These are phyloP conservation scores for Nothophytophthora sp. DNA, from an alignment of 352 stramenopile genomes.

Conservation along the genomic window DNA sequence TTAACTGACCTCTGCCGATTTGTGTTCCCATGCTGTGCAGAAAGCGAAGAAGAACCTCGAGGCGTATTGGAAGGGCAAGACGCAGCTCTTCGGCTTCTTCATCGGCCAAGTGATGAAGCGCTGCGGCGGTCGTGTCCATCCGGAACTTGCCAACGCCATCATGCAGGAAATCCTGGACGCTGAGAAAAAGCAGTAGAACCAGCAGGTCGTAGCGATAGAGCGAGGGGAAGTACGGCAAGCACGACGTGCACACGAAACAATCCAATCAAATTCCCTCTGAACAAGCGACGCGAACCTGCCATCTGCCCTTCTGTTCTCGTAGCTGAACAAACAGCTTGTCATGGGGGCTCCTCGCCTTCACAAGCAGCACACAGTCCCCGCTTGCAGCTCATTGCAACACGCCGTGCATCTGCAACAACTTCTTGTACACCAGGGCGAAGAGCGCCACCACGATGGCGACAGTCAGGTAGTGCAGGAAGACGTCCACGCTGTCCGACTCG, in stretches of 20 bases:
- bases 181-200: slow-evolving; percentile 28
- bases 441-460: slow-evolving; percentile 64
- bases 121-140: slow-evolving; percentile 89
- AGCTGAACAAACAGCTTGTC: no score
- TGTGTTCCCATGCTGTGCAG: slow-evolving; percentile 24
- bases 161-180: slow-evolving; percentile 59
- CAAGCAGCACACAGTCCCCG: not conserved
- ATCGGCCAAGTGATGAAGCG: slow-evolving; percentile 93
- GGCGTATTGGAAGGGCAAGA: slow-evolving; percentile 83
- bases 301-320: no score
- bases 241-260: no score
- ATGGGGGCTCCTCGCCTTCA: no score
- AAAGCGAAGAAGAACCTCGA: slow-evolving; percentile 68
- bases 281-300: no score
- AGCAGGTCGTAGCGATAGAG: no score
- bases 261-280: slow-evolving; percentile 1
- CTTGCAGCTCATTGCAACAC: slow-evolving; percentile 44
- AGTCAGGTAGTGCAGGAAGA: slow-evolving; percentile 70
- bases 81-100: slow-evolving; percentile 95
- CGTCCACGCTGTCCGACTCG: slow-evolving; percentile 52
- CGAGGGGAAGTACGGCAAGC: no score
- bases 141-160: slow-evolving; percentile 64
- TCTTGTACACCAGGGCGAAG: slow-evolving; percentile 80
- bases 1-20: slow-evolving; percentile 3
- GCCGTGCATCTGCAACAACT: slow-evolving; percentile 76